Evolutionary conservation across 2,329 filamentous ascomycete genomes (phyloP).

Genomic region (Sporothrix brunneoviolacea): DNA sequence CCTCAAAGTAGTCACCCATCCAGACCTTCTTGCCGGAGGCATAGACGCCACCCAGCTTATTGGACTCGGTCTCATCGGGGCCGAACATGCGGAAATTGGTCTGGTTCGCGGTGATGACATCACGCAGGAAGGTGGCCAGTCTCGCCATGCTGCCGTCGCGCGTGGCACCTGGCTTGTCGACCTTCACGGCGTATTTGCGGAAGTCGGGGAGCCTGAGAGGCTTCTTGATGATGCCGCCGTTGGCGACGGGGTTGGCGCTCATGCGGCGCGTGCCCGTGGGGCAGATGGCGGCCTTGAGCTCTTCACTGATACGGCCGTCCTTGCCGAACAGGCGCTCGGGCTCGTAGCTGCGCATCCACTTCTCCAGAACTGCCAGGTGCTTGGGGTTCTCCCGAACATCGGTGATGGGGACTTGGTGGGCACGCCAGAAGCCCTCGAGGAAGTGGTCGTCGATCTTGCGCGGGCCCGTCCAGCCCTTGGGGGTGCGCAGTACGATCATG

Average conservation of each 20-base stretch:
- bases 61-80: conserved; percentile 75
- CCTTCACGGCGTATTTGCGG: conserved; percentile 56
- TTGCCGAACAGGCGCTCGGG: conserved; percentile 64
- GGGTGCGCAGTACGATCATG: conserved; percentile 69
- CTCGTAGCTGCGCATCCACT: conserved; percentile 72
- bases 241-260: conserved; percentile 70
- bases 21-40: conserved; percentile 72
- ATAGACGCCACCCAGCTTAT: conserved; percentile 68
- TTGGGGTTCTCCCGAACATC: conserved; percentile 59
- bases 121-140: conserved; percentile 60
- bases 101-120: conserved; percentile 59
- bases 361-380: conserved; percentile 62
- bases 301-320: conserved; percentile 54
- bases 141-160: conserved; percentile 61
- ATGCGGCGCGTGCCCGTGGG: conserved; percentile 62
- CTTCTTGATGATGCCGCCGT: conserved; percentile 61
- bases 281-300: conserved; percentile 56
- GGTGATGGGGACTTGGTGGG: conserved; percentile 71
- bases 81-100: conserved; percentile 69
- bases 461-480: conserved; percentile 75
- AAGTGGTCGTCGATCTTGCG: conserved; percentile 64
- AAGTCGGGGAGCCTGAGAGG: conserved; percentile 66
- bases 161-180: conserved; percentile 53
- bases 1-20: conserved; percentile 71
- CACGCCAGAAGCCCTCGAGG: conserved; percentile 70